phyloP scores from a whole-genome alignment of 768 basidiomycete species.

The Neoboletus brunneissimus region DNA sequence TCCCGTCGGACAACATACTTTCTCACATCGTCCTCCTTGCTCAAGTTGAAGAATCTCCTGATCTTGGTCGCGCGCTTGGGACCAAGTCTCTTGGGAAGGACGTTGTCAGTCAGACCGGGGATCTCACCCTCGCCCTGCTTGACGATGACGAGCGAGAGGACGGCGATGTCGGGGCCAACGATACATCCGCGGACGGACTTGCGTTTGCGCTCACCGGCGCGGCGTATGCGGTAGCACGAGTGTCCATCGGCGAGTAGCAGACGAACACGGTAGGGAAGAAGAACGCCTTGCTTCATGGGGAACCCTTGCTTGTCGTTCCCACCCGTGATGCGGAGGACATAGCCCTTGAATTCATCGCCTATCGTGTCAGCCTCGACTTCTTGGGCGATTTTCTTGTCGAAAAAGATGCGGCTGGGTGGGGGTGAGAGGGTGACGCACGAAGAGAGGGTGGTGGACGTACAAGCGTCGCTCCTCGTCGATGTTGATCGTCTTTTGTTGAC shows the following conservation, averaged over 20 bases:
- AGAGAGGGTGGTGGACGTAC: constrained; percentile 41
- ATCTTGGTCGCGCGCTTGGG: constrained; percentile 99
- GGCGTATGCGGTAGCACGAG: constrained; percentile 94
- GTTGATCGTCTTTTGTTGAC: constrained; percentile 95
- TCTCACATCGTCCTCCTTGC: constrained; percentile 97
- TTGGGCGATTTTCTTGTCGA: constrained; percentile 95
- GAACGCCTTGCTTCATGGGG: constrained; percentile 99
- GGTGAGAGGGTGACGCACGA: neutral
- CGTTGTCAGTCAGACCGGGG: constrained; percentile 86
- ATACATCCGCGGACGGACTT: constrained; percentile 99
- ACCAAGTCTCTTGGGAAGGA: constrained; percentile 93
- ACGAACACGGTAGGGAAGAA: constrained; percentile 88
- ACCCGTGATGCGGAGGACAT: constrained; percentile 94
- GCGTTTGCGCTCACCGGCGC: constrained; percentile 94
- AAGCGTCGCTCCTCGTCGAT: constrained; percentile 87
- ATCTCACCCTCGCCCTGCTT: constrained; percentile 93
- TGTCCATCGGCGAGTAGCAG: constrained; percentile 95
- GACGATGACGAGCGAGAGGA: constrained; percentile 90
- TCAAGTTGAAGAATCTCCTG: constrained; percentile 94
- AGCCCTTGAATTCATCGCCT: constrained; percentile 96
- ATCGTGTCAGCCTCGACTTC: constrained; percentile 89
- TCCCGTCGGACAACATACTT: constrained; percentile 95
- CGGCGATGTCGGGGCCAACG: constrained; percentile 94
- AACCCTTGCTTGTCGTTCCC: constrained; percentile 99
- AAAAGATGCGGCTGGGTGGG: constrained; percentile 78